Evolutionary conservation across 1,139 yeast species (phyloP).

Genomic region (Kodamaea fungicola): DNA sequence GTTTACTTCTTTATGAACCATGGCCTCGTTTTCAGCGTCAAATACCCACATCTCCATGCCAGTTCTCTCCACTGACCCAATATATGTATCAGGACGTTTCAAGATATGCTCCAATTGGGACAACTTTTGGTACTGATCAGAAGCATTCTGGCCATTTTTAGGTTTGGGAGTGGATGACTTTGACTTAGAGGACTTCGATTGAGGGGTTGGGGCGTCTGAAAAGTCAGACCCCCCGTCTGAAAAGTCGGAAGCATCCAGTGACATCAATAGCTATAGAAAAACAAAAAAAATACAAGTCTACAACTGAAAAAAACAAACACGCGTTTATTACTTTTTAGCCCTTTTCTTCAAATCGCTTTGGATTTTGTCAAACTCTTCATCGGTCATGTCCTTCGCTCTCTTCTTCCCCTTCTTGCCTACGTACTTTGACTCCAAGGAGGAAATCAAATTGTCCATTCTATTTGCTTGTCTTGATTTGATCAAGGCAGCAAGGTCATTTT

Average conservation of each 20-base stretch:
- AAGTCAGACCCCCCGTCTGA: conserved; percentile 8
- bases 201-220: conserved; percentile 1
- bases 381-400: conserved; percentile 32
- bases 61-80: conserved; percentile 88
- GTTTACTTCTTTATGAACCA: conserved; percentile 68
- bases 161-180: conserved; percentile 6
- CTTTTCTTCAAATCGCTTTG: conserved; percentile 21
- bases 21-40: conserved; percentile 64
- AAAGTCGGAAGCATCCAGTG: conserved; percentile 1
- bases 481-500: conserved; percentile 47
- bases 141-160: conserved; percentile 28
- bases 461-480: conserved; percentile 44
- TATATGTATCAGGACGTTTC: conserved; percentile 96
- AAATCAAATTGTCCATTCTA: conserved; percentile 48
- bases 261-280: too few species aligned
- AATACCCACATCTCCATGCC: conserved; percentile 84
- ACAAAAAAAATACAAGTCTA: neutral
- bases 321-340: conserved; percentile 4
- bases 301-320: neutral
- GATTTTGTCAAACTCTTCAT: conserved; percentile 39
- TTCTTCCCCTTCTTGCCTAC: conserved; percentile 35
- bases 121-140: conserved; percentile 88
- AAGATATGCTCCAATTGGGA: conserved; percentile 94
- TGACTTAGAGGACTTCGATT: conserved; percentile 1
- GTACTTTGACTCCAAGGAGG: conserved; percentile 55